Evolutionary conservation across 139 green algal genomes (phyloP), one percentile per base, ranked within the genome.

Genomic region (Desmodesmus armatus): DNA sequence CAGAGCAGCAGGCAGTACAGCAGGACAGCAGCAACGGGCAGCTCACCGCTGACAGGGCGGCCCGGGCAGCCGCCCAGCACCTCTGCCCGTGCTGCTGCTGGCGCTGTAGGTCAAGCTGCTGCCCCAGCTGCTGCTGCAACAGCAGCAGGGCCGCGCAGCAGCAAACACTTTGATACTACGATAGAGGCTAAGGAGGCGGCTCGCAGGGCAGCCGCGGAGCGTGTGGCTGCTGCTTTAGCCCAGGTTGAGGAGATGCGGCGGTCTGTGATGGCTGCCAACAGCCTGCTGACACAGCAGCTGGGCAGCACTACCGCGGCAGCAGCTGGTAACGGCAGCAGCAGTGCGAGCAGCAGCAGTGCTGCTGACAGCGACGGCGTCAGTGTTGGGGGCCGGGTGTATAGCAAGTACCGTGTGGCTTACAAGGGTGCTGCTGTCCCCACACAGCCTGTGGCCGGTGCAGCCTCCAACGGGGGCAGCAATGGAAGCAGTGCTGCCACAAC

Each of bases 211-310:
- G 76, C 76, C 55, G 76, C 76, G 58, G 76, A 82, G 9, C 71
- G 72, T 29, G 76, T 82, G 55, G 76, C 76, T 21, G 76, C 40
- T 41, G 76, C 76, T 31, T 13, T 82, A 23, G 76, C 76, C 19
- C 76, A 82, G 29, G 76, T 82, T 2, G 76, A 82, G 37, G 76
- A 82, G 55, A 71, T 82, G 76, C 53, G 76, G 5, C 23, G 33
- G 25, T 71, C 76, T 31, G 55, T 82, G 2, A n/a, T 82, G 31
- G 40, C 55, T 29, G 15, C 53, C 23, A 82, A 82, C 55, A 55
- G 27, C n/a, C 7, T 71, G 37, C 76, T 82, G 33, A 35, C 76
- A 29, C 55, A 39, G 35, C 76, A 82, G 37, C 9, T 82, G 49
- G 44, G 39, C 41, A 78, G 41, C 41, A 41, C 40, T 27, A 78